Conservation (phyloP, 129 eudicot species). For the Calendula officinalis region DNA sequence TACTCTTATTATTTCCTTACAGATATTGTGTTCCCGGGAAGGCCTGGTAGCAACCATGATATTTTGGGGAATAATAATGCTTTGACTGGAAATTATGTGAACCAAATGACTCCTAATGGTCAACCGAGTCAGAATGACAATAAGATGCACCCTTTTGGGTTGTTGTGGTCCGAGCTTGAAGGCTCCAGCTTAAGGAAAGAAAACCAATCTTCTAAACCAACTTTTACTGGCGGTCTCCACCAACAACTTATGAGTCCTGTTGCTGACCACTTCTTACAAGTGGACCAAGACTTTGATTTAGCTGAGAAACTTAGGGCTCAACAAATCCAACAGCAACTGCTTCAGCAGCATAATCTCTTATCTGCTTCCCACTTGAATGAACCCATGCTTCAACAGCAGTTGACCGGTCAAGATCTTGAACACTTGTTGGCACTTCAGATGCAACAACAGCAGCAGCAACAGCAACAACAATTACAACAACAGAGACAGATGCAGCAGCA, state of each 20-base stretch:
- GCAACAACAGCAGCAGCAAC: slow-evolving; percentile 76
- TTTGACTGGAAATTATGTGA: too few species aligned
- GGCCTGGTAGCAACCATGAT: slow-evolving; percentile 62
- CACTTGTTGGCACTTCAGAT: slow-evolving; percentile 72
- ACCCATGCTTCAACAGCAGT: slow-evolving; percentile 51
- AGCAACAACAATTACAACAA: too few species aligned
- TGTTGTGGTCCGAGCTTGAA: slow-evolving; percentile 94
- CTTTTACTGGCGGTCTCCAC: slow-evolving; percentile 42
- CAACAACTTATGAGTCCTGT: slow-evolving; percentile 42
- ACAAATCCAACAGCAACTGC: slow-evolving; percentile 61
- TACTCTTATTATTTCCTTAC: slow-evolving; percentile 6
- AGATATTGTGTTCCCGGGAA: slow-evolving; percentile 84
- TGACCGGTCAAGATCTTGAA: slow-evolving; percentile 59
- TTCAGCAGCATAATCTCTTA: slow-evolving; percentile 53
- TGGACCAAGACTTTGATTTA: slow-evolving; percentile 58
- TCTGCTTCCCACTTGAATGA: slow-evolving; percentile 62
- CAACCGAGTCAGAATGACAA: slow-evolving; percentile 37
- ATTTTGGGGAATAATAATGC: slow-evolving; percentile 38
- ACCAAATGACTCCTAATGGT: slow-evolving; percentile 31
- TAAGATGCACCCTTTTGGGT: slow-evolving; percentile 83
- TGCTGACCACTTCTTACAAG: slow-evolving; percentile 35
- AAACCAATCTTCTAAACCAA: slow-evolving; percentile 28
- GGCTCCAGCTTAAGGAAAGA: slow-evolving; percentile 51
- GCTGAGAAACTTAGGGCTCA: slow-evolving; percentile 71
- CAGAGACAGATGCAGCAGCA: too few species aligned